Base-by-base conservation (phyloP, 805 yeast species). In the Wickerhamiella dianesei region DNA sequence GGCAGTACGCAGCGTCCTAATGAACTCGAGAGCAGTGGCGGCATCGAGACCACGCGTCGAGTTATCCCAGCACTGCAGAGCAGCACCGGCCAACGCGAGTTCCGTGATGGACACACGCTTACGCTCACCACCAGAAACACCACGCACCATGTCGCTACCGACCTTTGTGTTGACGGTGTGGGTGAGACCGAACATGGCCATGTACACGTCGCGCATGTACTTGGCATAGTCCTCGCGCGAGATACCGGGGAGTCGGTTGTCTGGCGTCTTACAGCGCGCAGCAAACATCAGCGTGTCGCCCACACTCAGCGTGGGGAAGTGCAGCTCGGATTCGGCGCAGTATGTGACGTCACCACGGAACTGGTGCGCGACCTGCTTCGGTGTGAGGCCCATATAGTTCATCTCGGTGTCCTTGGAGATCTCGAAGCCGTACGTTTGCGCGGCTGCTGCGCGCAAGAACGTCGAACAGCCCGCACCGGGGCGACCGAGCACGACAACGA, bases 31-130 rank as follows among this genome's bases (percentile, higher is more conserved):
- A 2, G 94, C 94, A 39, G 92, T 82, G 9, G 92, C 82, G 3
- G 92, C 73, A 64, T 83, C 94, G 50, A 84, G 70, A 56, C 94
- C 94, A 67, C 92, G 75, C 4, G 94, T 84, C 4, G 89, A 81
- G 58, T 84, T 84, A 67, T 83, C 88, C 77, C 83, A 80, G 63
- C 82, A 76, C 52, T 74, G 79, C 44, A 80, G 68, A 43, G 74
- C 66, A 25, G 85, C 80, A 22, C 79, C 76, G 44, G 79, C 70
- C 42, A 81, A 73, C 41, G 80, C 66, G 1, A 82, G 82, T 64
- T 83, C 94, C 9, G 87, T 85, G 56, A 83, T 78, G 9, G 89
- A 80, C 2, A 83, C 89, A 67, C 94, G 75, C 64, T 82, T 82
- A 54, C 94, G 69, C 65, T 83, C 92, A 70, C 94, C 92, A 58